Base-by-base conservation (phyloP, 371 early-diverging fungal genomes). In the Mucor lusitanicus region DNA sequence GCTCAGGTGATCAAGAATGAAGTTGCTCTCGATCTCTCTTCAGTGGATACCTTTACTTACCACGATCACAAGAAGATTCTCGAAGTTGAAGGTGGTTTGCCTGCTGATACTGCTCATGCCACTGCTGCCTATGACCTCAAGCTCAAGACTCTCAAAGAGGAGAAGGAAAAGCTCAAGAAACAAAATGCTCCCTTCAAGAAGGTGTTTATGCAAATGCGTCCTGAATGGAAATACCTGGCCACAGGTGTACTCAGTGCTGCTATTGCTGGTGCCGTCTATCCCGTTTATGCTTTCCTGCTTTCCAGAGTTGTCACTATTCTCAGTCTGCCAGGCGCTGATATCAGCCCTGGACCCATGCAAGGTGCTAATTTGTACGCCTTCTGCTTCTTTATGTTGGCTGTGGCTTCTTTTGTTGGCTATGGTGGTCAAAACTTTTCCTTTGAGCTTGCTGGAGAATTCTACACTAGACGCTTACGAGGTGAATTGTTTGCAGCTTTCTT, bases 341-440 rank as follows among this genome's bases (percentile, higher is more conserved):
- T 88, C 53, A 79, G 82, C 3, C 61, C 65, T 21, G 78, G 64
- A 8, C 78, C 78, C 44, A 69, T 82, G 19, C 70, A 78, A 62
- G 84, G 87, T 37, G 80, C 86, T 55, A 85, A 87, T 55, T 84
- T 92, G 23, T 95, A 89, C 73, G 84, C 92, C 0, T 82, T 93
- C 19, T 80, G 90, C 67, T 95, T 96, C 64, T 65, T 61, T 35
- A 70, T 90, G 8, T 44, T 90, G 61, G 37, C 35, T 25, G 23
- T 53, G 25, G 55, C 74, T 64, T 76, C 80, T n/a, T 72, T 88
- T 25, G 59, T 87, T 23, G 77, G 77, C 3, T 68, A 79, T 25
- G 66, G 76, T 6, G 46, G 69, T 8, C 74, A 75, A 42, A 65
- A 48, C 11, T 61, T 66, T 21, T 59, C 69, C 1, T 82, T 84